Evolutionary conservation across 441 rosid species (phyloP).

Genomic region (Gossypium laxum): DNA sequence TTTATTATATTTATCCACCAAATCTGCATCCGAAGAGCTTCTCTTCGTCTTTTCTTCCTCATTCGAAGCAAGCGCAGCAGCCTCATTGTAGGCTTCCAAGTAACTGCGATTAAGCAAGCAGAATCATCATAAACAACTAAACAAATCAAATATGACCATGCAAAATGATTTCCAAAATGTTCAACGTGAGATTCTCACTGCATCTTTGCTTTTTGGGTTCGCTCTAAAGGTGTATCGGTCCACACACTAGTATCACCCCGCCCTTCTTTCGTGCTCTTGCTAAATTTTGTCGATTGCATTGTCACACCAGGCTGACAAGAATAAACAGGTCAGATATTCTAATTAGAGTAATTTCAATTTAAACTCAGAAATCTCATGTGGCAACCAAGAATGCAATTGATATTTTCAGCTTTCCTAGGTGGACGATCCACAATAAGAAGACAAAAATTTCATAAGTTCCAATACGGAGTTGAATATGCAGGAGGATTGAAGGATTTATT

Average conservation of each 20-base stretch:
- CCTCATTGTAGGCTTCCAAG: slow-evolving; percentile 51
- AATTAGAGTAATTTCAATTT: background rate
- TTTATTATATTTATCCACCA: slow-evolving; percentile 84
- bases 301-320: slow-evolving; percentile 55
- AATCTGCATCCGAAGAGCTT: slow-evolving; percentile 48
- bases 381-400: background rate
- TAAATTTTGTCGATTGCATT: slow-evolving; percentile 63
- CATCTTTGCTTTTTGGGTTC: slow-evolving; percentile 80
- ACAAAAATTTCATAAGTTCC: background rate
- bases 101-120: slow-evolving; percentile 34
- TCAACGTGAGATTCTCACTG: slow-evolving; percentile 31
- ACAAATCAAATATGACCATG: background rate
- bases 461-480: background rate
- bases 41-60: slow-evolving; percentile 41
- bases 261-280: slow-evolving; percentile 59
- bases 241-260: slow-evolving; percentile 77
- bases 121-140: background rate
- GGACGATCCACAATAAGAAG: background rate
- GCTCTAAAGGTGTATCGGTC: slow-evolving; percentile 80
- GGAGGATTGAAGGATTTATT: background rate
- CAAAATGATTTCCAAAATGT: background rate
- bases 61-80: slow-evolving; percentile 63
- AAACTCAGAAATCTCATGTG: background rate
- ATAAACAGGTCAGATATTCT: slow-evolving; percentile 7
- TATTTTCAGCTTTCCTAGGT: background rate